These are phyloP conservation scores for Aspergillus sp. DNA, from an alignment of 2,329 filamentous ascomycete species.

Conservation along the genomic window DNA sequence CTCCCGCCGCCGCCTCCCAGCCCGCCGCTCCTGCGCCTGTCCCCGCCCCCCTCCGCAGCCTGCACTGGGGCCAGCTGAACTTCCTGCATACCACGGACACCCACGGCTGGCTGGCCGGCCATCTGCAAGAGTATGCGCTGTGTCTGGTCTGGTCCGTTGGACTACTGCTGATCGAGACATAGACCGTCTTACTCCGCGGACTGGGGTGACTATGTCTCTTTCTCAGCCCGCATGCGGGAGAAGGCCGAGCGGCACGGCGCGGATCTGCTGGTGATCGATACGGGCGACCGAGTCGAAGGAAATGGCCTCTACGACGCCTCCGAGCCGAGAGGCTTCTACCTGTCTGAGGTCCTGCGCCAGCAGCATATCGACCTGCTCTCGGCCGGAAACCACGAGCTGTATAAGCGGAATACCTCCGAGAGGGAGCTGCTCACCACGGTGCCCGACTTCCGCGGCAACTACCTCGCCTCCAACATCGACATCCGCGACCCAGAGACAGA, in stretches of 20 bases:
- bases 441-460: conserved; percentile 68
- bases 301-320: conserved; percentile 93
- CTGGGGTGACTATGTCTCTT: conserved; percentile 97
- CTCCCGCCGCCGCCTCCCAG: conserved; percentile 49
- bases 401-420: conserved; percentile 66
- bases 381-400: conserved; percentile 91
- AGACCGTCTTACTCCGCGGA: conserved; percentile 88
- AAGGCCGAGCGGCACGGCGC: conserved; percentile 68
- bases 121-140: conserved; percentile 67
- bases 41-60: conserved; percentile 68
- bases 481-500: conserved; percentile 67
- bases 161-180: conserved; percentile 10
- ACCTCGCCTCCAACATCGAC: conserved; percentile 87
- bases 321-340: conserved; percentile 75
- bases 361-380: conserved; percentile 77
- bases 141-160: conserved; percentile 1
- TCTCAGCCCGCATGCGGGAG: conserved; percentile 70
- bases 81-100: conserved; percentile 95
- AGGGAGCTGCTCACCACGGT: conserved; percentile 72
- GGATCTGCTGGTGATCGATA: conserved; percentile 89
- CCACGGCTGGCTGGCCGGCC: conserved; percentile 91
- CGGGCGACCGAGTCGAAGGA: conserved; percentile 84
- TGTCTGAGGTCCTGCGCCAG: conserved; percentile 75
- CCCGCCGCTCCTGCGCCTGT: conserved; percentile 71
- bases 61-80: conserved; percentile 91